Evolutionary conservation across 805 yeast genomes (phyloP), one percentile per base, ranked within the genome.

Genomic region (Wickerhamomyces pijperi): DNA sequence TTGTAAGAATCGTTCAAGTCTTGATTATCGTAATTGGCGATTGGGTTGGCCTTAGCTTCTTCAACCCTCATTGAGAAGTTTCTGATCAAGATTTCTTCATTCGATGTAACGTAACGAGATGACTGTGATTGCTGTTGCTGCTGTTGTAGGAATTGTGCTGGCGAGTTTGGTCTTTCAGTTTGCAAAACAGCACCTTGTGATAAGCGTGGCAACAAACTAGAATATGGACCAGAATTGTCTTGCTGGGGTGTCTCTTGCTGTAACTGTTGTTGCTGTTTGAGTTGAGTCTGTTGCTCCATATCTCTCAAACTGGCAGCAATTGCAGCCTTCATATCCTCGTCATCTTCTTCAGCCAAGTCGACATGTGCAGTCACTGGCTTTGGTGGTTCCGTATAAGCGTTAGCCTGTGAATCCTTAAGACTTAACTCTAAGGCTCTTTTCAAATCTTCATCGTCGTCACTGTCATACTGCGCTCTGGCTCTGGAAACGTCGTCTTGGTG

Each of bases 321-420:
- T 0, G 97, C 98, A 1, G 92, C 94, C 55, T 78, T 83, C 77
- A 90, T 73, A 29, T 86, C 95, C 31, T 81, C 90, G 52, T 87
- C 95, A 15, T 80, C 83, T 16, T 82, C 86, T 2, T 75, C 83
- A 14, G 58, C 42, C 5, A 36, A 19, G 5, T 21, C 29, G 1
- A 35, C 11, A 2, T 19, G 38, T 19, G 35, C 12, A 28, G 43
- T 36, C 25, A 14, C 39, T 28, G 41, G 42, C 34, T 43, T 43
- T 21, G 43, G 46, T 9, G 28, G 35, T 25, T 33, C 48, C 32
- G 39, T 46, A 14, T 12, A 61, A 42, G 19, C 60, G 34, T 53
- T 51, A 2, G 47, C 49, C 36, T 47, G 50, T 18, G 53, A 48
- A 35, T 84, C 95, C 45, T 68, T 70, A 40, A 90, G 64, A 35